phyloP scores from a whole-genome alignment of 73 alveolate species.

The Halteria grandinella region DNA sequence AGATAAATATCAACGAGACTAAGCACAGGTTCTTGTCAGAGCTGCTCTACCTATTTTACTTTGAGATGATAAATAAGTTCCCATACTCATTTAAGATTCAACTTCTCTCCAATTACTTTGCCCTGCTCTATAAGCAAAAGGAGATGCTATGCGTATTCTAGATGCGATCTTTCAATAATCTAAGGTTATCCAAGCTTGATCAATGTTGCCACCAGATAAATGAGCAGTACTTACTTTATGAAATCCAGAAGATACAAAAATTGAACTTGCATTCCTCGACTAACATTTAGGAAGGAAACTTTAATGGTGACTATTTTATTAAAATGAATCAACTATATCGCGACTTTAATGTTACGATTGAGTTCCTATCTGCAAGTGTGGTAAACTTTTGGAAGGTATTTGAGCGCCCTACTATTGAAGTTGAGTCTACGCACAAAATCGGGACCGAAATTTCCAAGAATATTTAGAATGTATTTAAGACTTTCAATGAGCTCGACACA shows the following conservation, averaged over 20 bases:
- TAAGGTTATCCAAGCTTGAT: not conserved
- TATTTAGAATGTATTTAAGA: not conserved
- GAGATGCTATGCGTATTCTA: conserved; percentile 11
- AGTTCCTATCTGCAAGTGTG: not conserved
- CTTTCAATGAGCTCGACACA: not conserved
- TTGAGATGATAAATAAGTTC: not conserved
- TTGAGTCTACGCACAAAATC: conserved; percentile 11
- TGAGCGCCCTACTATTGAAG: not conserved
- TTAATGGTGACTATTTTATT: conserved; percentile 11
- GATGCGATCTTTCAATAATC: not conserved
- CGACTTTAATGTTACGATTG: not conserved
- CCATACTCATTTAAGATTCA: conserved; percentile 11
- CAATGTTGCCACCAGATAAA: not conserved
- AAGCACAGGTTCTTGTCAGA: conserved; percentile 3
- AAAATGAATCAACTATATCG: conserved; percentile 2
- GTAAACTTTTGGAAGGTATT: conserved; percentile 7
- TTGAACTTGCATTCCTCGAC: not conserved
- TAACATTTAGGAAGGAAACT: not conserved
- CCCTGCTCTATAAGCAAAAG: not conserved
- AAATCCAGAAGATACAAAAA: not conserved
- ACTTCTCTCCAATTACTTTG: conserved; percentile 16
- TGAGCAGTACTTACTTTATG: conserved; percentile 8
- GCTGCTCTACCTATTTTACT: conserved; percentile 19
- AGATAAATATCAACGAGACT: conserved; percentile 8
- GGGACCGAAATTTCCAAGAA: conserved; percentile 16